Evolutionary conservation across 768 basidiomycete genomes (phyloP).

Genomic region (Punctularia strigosozonata): DNA sequence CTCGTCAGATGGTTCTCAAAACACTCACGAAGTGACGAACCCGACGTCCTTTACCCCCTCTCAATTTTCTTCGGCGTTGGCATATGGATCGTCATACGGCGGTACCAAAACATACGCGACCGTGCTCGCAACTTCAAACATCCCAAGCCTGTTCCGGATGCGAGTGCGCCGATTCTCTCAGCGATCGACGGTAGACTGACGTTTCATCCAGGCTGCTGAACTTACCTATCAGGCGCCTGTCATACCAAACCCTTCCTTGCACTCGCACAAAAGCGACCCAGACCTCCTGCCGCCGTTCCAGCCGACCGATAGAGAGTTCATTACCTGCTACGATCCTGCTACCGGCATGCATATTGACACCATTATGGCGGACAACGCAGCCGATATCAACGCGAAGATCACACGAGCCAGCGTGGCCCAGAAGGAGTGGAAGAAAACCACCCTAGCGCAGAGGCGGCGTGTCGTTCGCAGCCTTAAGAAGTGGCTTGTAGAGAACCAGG

Average conservation of each 20-base stretch:
- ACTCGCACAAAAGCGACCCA: slow-evolving; percentile 48
- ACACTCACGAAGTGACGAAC: too few relatives aligned
- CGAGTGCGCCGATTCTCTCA: too few relatives aligned
- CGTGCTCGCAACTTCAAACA: slow-evolving; percentile 35
- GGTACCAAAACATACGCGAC: slow-evolving; percentile 65
- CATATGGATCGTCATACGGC: slow-evolving; percentile 67
- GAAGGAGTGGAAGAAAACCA: slow-evolving; percentile 57
- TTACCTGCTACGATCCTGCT: slow-evolving; percentile 89
- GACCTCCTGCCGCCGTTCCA: slow-evolving; percentile 40
- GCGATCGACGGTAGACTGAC: too few relatives aligned
- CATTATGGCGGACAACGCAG: slow-evolving; percentile 58
- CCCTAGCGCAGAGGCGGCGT: slow-evolving; percentile 68
- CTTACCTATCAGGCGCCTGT: slow-evolving; percentile 43
- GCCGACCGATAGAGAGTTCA: slow-evolving; percentile 45
- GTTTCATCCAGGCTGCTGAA: slow-evolving; percentile 46
- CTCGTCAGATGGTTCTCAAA: too few relatives aligned
- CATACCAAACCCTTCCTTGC: slow-evolving; percentile 47
- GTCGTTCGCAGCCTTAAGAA: slow-evolving; percentile 81
- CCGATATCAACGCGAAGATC: slow-evolving; percentile 70
- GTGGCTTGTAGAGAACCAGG: slow-evolving; percentile 90
- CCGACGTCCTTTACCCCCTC: slow-evolving; percentile 57
- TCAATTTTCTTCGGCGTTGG: slow-evolving; percentile 65
- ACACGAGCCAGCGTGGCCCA: slow-evolving; percentile 52
- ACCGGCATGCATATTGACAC: slow-evolving; percentile 77
- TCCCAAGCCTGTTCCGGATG: slow-evolving; percentile 7